These are phyloP conservation scores for Cadophora malorum DNA, from an alignment of 2,329 filamentous ascomycete species.

Conservation along the genomic window DNA sequence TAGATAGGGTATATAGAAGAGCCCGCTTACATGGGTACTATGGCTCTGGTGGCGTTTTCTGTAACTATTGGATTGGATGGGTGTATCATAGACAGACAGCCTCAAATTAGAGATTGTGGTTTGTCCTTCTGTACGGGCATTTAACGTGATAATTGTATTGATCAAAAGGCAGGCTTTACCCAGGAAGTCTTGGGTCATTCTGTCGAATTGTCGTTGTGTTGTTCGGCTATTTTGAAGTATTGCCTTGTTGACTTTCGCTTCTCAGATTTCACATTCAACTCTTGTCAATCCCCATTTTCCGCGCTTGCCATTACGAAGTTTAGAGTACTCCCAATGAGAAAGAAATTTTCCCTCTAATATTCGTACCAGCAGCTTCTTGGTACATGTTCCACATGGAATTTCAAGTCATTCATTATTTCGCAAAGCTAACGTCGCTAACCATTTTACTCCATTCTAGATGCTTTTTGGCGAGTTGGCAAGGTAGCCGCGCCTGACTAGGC, in stretches of 20 bases:
- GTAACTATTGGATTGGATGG: not conserved
- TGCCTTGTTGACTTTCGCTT: not conserved
- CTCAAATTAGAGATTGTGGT: not conserved
- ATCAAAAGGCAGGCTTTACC: not conserved
- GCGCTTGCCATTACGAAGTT: too few relatives aligned
- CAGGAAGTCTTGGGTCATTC: not conserved
- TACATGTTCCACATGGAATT: too few relatives aligned
- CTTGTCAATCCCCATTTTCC: not conserved
- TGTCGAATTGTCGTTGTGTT: not conserved
- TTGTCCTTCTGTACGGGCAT: not conserved
- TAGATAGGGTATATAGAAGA: conserved; percentile 23
- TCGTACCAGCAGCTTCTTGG: too few relatives aligned
- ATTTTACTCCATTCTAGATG: too few relatives aligned
- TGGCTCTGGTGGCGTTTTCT: conserved; percentile 16
- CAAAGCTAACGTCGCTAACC: too few relatives aligned
- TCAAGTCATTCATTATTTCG: too few relatives aligned
- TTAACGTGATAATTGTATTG: not conserved
- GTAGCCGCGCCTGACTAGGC: too few relatives aligned
- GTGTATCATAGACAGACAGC: conserved; percentile 8
- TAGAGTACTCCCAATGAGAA: too few relatives aligned
- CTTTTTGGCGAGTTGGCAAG: too few relatives aligned
- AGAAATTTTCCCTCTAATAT: too few relatives aligned
- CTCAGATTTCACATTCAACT: not conserved
- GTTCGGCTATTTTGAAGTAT: not conserved
- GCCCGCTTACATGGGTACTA: not conserved